Evolutionary conservation across 345 rosid genomes (phyloP).

Genomic region (Ricinus communis): DNA sequence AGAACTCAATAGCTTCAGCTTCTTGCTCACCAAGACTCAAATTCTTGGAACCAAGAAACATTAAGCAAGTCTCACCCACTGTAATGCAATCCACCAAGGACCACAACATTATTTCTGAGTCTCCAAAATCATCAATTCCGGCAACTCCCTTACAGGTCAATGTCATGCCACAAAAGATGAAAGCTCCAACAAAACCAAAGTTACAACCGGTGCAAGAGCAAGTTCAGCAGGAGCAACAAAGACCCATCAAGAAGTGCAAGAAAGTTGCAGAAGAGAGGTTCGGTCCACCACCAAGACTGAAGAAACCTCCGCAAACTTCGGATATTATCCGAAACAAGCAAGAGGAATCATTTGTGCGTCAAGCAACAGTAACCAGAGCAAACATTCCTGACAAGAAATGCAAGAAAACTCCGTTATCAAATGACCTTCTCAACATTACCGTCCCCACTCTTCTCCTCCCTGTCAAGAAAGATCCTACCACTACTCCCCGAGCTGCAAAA

Average conservation of each 20-base stretch:
- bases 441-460: constrained; percentile 60
- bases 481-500: constrained; percentile 49
- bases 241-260: constrained; percentile 32
- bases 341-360: constrained; percentile 61
- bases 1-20: constrained; percentile 29
- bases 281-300: constrained; percentile 22
- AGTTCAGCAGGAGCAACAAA: constrained; percentile 8
- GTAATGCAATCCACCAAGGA: constrained; percentile 18
- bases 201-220: background rate
- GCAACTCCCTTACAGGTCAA: background rate
- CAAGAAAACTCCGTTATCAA: constrained; percentile 58
- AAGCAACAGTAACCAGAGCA: constrained; percentile 37
- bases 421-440: constrained; percentile 39
- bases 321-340: constrained; percentile 49
- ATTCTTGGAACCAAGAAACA: constrained; percentile 38
- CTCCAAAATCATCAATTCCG: constrained; percentile 21
- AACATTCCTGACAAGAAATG: constrained; percentile 53
- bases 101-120: constrained; percentile 15
- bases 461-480: constrained; percentile 67
- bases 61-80: constrained; percentile 16
- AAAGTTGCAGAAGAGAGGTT: constrained; percentile 19
- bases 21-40: constrained; percentile 59
- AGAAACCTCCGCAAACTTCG: constrained; percentile 46
- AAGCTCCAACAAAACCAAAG: constrained; percentile 12
- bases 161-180: constrained; percentile 15